Base-by-base conservation (phyloP, 495 filamentous ascomycete genomes). In the Xylaria castorea region DNA sequence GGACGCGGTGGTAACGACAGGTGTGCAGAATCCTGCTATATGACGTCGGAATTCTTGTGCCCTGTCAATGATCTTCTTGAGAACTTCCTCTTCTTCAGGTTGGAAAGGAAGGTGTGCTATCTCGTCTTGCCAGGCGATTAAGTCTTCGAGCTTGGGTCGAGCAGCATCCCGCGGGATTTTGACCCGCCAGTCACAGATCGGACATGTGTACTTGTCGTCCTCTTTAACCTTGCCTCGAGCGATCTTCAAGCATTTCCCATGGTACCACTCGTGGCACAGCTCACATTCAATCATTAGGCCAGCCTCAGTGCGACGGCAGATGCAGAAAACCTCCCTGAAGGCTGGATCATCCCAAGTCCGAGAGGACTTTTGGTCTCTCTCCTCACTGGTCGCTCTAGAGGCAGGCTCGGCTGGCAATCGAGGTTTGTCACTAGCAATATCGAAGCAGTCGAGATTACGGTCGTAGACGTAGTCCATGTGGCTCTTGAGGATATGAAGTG, bases 211-310 rank as follows among this genome's bases (percentile, higher is more conserved):
- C 78, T 97, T 97, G 75, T 98, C 97, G 71, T 97, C 95, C 76
- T 98, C 96, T 83, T 97, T 98, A 71, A 98, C 92, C 77, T 98
- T 98, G 18, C 96, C 96, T 57, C 96, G 89, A 20, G 97, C 97
- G 71, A 99, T 98, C 85, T 99, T 99, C 46, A 99, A 87, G 78
- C 96, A 99, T 81, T 98, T 98, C 50, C 95, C 94, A 76, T 99
- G 96, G 77, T 99, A 99, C 96, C 96, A 99, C 83, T 99, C 96
- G 75, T 97, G 94, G 81, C 96, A 99, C 44, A 97, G 84, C 80
- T 97, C 95, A 82, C 96, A 99, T 79, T 99, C 96, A 74, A 99
- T 97, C 96, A 99, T 99, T 92, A 98, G 95, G 30, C 96, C 96
- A 46, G 95, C 93, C 80, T 99, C 96, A 22, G 92, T 90, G 71